Evolutionary conservation across 768 basidiomycete species (phyloP), one percentile per base, ranked within the genome.

Genomic region (Nidularia pulvinata): DNA sequence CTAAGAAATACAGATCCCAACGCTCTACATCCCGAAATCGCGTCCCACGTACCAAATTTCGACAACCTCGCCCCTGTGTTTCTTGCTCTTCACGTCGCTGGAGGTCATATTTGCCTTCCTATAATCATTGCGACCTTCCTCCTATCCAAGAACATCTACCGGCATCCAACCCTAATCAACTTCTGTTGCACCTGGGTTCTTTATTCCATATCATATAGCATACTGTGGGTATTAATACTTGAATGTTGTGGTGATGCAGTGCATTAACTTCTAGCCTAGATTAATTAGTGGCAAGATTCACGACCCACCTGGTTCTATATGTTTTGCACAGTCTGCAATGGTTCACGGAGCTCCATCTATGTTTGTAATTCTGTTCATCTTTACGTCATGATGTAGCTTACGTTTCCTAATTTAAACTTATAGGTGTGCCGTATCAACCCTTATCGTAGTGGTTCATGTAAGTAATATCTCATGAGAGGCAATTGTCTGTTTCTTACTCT

Each of bases 171-270:
- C 1, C 71, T 85, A 58, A 64, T 84, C 55, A 85, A 86, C 55
- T 79, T 85, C 55, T 84, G 81, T 53, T 50, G 79, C n/a, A 72
- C 78, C 46, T 82, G 82, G 81, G 73, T 79, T 7, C 57, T 85
- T 42, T 83, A 77, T 58, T 84, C 84, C 5, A 61, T 84, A 53
- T 67, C 74, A 33, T 80, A 77, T 59, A 78, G 72, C 59, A 55
- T 86, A 16, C 61, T 76, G 85, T 84, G 56, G 67, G 84, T 67
- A 7, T 33, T 10, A n/a, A n/a, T n/a, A 32, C 34, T 34, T 7
- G 37, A 32, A n/a, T 16, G 36, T 4, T 25, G n/a, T 19, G 6
- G 19, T 7, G 6, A 6, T 22, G 33, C 25, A 6, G 4, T 7
- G 44, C 19, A 5, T 5, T 43, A 22, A 33, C 25, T 3, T 22